phyloP scores from a whole-genome alignment of 2,329 filamentous ascomycete genomes.

The Chrysoporthe austroafricana region DNA sequence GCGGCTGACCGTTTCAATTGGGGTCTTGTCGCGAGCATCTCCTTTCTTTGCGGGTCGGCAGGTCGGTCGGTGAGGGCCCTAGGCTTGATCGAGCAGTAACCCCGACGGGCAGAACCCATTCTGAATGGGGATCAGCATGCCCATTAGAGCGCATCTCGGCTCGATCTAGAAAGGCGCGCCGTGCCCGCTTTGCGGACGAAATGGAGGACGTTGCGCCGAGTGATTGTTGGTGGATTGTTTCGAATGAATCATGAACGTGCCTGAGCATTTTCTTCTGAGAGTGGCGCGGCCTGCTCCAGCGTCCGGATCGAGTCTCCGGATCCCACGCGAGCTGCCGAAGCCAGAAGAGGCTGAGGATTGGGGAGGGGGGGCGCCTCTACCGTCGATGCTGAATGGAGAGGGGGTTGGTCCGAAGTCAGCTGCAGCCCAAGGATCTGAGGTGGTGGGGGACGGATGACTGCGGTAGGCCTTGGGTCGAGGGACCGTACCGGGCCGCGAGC shows the following conservation, averaged over 20 bases:
- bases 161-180: conserved; percentile 41
- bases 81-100: conserved; percentile 42
- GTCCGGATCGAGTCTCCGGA: neutral
- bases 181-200: conserved; percentile 29
- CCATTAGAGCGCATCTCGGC: conserved; percentile 34
- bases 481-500: conserved; percentile 14
- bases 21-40: conserved; percentile 24
- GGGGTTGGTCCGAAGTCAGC: conserved; percentile 16
- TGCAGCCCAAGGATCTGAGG: conserved; percentile 27
- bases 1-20: conserved; percentile 24
- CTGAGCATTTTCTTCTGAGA: conserved; percentile 17
- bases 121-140: conserved; percentile 39
- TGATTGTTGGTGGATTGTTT: conserved; percentile 20
- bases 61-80: conserved; percentile 32
- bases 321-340: neutral
- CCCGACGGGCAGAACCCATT: conserved; percentile 43
- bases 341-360: neutral
- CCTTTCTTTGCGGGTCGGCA: conserved; percentile 29
- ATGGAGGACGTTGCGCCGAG: conserved; percentile 25
- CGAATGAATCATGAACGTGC: conserved; percentile 10
- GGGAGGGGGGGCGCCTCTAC: conserved; percentile 5
- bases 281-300: conserved; percentile 10
- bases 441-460: conserved; percentile 15
- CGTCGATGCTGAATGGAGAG: conserved; percentile 1
- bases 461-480: conserved; percentile 3